Base-by-base conservation (phyloP, 768 basidiomycete genomes). In the Boletus subparvulus region DNA sequence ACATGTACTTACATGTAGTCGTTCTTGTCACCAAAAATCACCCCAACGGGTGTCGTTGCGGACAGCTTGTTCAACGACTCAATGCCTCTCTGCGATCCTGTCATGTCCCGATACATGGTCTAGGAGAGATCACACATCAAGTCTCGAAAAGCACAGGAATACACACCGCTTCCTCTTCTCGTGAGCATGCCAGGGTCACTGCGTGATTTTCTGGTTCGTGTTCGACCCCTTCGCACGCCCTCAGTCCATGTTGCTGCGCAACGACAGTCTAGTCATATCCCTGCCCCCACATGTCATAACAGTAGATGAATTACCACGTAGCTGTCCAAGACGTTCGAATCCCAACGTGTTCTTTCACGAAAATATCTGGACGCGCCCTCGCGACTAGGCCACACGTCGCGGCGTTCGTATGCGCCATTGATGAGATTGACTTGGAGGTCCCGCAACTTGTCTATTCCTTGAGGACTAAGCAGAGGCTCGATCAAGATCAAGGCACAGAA, bases 21-120 rank as follows among this genome's bases (percentile, higher is more conserved):
- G 24, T 77, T 72, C 30, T 75, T 69, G 17, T 65, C 69, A 11
- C 83, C 85, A 35, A 86, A 73, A 37, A 84, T 71, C 21, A 86
- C 69, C 60, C 85, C 83, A 1, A 86, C 70, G 0, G 83, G 83
- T 9, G 77, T 70, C 21, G 55, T 61, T 12, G 62, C 45, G 52
- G 80, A 82, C 2, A 74, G 47, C 42, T 66, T 60, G 58, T 78
- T 74, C 50, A 88, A 62, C 9, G 75, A 76, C 40, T 74, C 65
- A 9, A 87, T 77, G 7, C 86, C 83, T 55, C 77, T 78, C 13
- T 74, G 76, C 3, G 82, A 73, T 3, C 85, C 86, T 6, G 81
- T 78, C 26, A 69, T 67, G 54, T 88, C 86, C 40, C 74, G 68
- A 61, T 87, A 88, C 86, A 88, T 88, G 2, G 78, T 79, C 85